These are phyloP conservation scores for Stromatinia cepivora DNA, from an alignment of 2,329 filamentous ascomycete genomes.

Conservation along the genomic window DNA sequence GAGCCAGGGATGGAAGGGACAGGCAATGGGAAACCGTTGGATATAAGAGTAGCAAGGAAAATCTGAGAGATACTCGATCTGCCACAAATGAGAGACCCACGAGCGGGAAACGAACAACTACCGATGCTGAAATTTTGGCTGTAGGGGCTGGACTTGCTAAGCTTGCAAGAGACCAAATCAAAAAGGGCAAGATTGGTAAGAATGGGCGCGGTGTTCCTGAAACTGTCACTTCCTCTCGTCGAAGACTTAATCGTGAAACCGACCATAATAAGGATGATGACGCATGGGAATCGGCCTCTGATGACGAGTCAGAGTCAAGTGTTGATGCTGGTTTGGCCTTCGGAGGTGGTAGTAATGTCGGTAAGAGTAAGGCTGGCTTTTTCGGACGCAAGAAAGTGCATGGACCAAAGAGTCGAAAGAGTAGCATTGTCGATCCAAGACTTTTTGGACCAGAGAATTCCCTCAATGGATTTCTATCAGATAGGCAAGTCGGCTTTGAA, in stretches of 20 bases:
- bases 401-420: conserved; percentile 44
- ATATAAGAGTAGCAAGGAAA: conserved; percentile 27
- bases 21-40: conserved; percentile 35
- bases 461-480: conserved; percentile 54
- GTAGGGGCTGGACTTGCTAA: conserved; percentile 50
- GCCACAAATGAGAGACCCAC: conserved; percentile 37
- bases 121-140: conserved; percentile 50
- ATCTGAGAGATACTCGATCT: conserved; percentile 17
- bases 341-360: conserved; percentile 46
- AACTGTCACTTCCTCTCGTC: conserved; percentile 23
- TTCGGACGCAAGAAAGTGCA: conserved; percentile 39
- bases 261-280: conserved; percentile 48
- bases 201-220: conserved; percentile 25
- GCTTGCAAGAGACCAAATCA: conserved; percentile 45
- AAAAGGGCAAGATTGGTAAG: conserved; percentile 41
- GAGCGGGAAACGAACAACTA: conserved; percentile 33
- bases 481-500: conserved; percentile 57
- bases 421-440: conserved; percentile 56
- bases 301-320: conserved; percentile 52
- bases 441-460: conserved; percentile 63
- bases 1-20: conserved; percentile 36
- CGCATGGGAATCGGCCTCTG: conserved; percentile 60
- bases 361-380: conserved; percentile 32
- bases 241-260: conserved; percentile 32
- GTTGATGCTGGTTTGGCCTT: conserved; percentile 61